phyloP scores from a whole-genome alignment of 2,329 filamentous ascomycete genomes.

The Nigrospora osmanthi region DNA sequence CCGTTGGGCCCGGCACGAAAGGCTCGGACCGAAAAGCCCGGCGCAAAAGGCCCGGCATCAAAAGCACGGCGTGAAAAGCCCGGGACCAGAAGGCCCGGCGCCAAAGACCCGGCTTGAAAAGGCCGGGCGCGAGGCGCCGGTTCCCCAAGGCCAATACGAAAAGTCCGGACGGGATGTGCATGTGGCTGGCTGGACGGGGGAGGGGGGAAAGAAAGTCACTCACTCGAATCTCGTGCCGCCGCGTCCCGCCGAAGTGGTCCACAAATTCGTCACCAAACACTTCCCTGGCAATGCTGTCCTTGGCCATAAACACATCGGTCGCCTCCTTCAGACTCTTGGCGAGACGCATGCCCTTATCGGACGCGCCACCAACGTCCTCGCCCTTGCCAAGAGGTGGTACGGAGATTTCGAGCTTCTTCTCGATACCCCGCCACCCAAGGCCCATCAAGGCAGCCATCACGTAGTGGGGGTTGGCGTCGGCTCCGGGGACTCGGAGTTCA shows the following conservation, averaged over 20 bases:
- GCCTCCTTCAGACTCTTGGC: constrained; percentile 84
- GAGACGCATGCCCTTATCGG: constrained; percentile 67
- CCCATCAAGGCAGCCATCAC: constrained; percentile 82
- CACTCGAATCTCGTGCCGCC: constrained; percentile 81
- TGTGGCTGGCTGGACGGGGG: no score
- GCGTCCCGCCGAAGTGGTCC: constrained; percentile 86
- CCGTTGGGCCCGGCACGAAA: no score
- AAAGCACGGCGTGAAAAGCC: not conserved
- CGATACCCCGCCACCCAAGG: constrained; percentile 82
- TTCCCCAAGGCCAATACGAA: no score
- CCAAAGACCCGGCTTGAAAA: no score
- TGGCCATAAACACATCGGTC: constrained; percentile 65
- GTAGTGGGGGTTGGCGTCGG: constrained; percentile 83
- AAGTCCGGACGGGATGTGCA: no score
- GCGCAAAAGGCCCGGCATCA: no score
- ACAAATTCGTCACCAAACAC: constrained; percentile 94
- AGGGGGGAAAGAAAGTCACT: not conserved
- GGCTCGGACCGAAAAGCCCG: no score
- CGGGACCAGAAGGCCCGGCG: no score
- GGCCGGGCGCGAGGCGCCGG: no score
- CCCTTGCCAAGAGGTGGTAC: constrained; percentile 79
- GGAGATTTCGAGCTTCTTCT: constrained; percentile 81
- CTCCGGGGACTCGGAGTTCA: constrained; percentile 89
- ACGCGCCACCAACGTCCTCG: constrained; percentile 66
- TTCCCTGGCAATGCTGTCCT: constrained; percentile 82